A percentile compares a stretch with the other conserved stretches of the same genome.
These are phyloP conservation scores for Mucor indicus DNA, from an alignment of 371 early-diverging fungal genomes.

Conservation along the genomic window DNA sequence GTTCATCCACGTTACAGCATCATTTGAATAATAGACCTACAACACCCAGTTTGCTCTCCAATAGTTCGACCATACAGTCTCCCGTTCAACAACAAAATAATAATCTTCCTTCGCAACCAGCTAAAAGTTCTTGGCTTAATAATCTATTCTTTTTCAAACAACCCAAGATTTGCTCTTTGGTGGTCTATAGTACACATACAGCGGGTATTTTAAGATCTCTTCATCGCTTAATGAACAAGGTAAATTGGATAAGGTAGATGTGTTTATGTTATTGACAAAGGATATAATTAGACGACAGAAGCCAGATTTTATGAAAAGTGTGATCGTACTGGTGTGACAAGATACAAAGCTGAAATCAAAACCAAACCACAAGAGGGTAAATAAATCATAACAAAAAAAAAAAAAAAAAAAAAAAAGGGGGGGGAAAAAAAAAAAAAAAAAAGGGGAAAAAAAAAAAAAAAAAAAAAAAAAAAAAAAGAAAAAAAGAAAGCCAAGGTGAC, in stretches of 20 bases:
- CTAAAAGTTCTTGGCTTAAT: slow-evolving; percentile 35
- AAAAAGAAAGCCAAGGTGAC: neutral
- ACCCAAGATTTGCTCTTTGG: slow-evolving; percentile 41
- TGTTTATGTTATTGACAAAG: neutral
- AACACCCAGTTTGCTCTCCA: slow-evolving; percentile 35
- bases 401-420: too few relatives aligned
- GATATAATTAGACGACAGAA: slow-evolving; percentile 15
- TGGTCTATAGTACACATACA: slow-evolving; percentile 29
- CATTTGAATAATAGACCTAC: slow-evolving; percentile 14
- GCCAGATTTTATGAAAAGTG: slow-evolving; percentile 41
- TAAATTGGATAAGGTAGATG: neutral
- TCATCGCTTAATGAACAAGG: slow-evolving; percentile 32
- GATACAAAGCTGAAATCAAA: slow-evolving; percentile 45
- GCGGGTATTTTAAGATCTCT: slow-evolving; percentile 24
- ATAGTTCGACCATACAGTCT: slow-evolving; percentile 29
- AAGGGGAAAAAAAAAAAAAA: neutral
- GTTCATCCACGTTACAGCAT: slow-evolving; percentile 9
- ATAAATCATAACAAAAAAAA: neutral
- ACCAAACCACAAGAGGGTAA: slow-evolving; percentile 17
- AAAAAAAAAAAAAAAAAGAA: neutral
- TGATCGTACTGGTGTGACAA: slow-evolving; percentile 27
- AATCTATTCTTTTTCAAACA: slow-evolving; percentile 50
- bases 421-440: too few relatives aligned
- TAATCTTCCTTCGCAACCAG: slow-evolving; percentile 9
- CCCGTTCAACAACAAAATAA: neutral